Conservation (phyloP, 805 yeast species). For the Barnettozyma populi region DNA sequence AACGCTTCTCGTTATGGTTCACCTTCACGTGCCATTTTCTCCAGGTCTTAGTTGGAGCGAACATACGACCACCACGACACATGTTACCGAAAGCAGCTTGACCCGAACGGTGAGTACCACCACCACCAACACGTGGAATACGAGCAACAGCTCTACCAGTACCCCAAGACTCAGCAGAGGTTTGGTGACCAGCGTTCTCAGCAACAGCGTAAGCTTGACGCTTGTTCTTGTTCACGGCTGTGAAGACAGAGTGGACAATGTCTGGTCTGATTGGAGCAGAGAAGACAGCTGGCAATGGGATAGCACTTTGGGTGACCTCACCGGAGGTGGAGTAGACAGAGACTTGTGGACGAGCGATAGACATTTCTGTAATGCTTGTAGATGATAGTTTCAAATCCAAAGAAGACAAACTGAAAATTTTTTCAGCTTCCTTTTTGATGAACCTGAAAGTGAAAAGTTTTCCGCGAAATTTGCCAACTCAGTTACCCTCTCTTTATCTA, state of each 20-base stretch:
- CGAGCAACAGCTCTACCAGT: conserved; percentile 99
- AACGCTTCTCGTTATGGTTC: conserved; percentile 99
- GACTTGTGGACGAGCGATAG: conserved; percentile 89
- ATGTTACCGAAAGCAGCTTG: conserved; percentile 99
- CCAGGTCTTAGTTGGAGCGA: conserved; percentile 99
- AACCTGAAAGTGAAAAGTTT: conserved; percentile 1
- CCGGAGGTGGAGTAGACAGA: conserved; percentile 88
- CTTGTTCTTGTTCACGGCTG: conserved; percentile 99
- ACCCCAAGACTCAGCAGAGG: conserved; percentile 99
- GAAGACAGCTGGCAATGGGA: conserved; percentile 98
- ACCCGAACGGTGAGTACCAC: conserved; percentile 99
- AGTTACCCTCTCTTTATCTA: not conserved
- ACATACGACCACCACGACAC: conserved; percentile 99
- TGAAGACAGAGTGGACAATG: conserved; percentile 97
- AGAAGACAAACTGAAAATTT: conserved; percentile 7
- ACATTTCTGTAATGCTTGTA: conserved; percentile 32
- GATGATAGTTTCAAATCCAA: conserved; percentile 5
- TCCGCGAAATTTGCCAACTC: not conserved
- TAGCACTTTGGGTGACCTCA: conserved; percentile 74
- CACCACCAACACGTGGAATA: conserved; percentile 99
- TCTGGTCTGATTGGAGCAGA: conserved; percentile 99
- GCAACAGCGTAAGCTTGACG: conserved; percentile 99
- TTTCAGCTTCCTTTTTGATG: not conserved
- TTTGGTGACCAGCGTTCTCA: conserved; percentile 99
- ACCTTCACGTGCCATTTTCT: conserved; percentile 99